These are phyloP conservation scores for Berberis vulgaris DNA, from an alignment of 164 flowering plant genomes.

Conservation along the genomic window DNA sequence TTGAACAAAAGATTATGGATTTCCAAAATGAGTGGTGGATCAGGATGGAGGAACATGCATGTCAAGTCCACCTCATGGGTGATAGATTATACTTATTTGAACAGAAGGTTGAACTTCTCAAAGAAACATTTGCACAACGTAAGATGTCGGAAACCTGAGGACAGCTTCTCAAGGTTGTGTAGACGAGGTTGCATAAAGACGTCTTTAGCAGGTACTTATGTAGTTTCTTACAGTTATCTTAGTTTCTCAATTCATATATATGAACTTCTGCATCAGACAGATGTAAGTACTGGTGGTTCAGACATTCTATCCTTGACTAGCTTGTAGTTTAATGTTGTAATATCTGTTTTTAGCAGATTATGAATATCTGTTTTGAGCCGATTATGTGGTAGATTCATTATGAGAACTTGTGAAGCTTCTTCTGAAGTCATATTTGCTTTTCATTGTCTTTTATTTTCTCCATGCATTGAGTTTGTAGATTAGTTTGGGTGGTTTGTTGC, in stretches of 20 bases:
- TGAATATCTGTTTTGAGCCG: no score
- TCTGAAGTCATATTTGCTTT: no score
- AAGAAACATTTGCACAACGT: slow-evolving; percentile 20
- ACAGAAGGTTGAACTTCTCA: slow-evolving; percentile 19
- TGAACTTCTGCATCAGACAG: neutral
- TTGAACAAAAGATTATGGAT: slow-evolving; percentile 31
- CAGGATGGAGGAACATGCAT: slow-evolving; percentile 16
- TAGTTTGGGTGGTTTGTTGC: neutral
- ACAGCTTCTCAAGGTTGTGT: neutral
- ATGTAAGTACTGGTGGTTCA: neutral
- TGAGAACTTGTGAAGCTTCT: no score
- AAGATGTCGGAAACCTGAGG: slow-evolving; percentile 13
- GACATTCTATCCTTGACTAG: no score
- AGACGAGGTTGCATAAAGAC: neutral
- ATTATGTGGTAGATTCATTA: no score
- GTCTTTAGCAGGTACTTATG: neutral
- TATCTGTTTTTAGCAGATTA: no score
- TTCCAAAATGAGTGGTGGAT: slow-evolving; percentile 22
- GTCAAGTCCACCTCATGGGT: slow-evolving; percentile 14
- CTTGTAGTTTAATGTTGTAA: no score
- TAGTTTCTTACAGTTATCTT: neutral
- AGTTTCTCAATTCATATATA: neutral
- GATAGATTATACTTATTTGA: slow-evolving; percentile 22
- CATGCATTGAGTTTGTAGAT: neutral
- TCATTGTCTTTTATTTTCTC: no score